Base-by-base conservation (phyloP, 2,329 filamentous ascomycete genomes). In the Myriosclerotinia scirpicola region DNA sequence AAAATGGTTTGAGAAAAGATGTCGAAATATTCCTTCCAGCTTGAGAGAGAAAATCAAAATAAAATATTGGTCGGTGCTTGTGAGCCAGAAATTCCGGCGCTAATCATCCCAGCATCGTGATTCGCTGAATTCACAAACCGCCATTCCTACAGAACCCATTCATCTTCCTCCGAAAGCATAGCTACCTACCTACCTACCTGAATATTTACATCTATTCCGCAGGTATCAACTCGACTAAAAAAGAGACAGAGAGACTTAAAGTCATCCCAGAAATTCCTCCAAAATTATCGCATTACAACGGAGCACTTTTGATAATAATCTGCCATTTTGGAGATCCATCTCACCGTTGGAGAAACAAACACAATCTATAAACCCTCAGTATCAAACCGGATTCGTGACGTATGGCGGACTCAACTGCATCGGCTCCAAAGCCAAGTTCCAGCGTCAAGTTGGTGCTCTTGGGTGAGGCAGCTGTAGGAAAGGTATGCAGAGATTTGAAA, bases 401-500 rank as follows among this genome's bases (percentile, higher is more conserved):
- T 64, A 94, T 93, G 91, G 87, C 90, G 77, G 90, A 93, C 78
- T 82, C 87, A 77, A 87, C 86, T 73, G 84, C 88, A 74, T 90
- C 92, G 73, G 84, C 88, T 74, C 90, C 92, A 69, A 99, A 98
- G 83, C 95, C 95, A 70, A 98, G 93, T 85, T 98, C 93, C 88
- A 99, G 95, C 83, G 95, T 99, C 79, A 99, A 99, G 89, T 90
- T 99, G 74, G 95, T 99, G 72, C 87, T 99, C 77, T 89, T 99
- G 67, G 95, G 95, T 73, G 95, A 99, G 82, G 95, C 95, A 71
- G 95, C 95, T 69, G 95, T 99, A 67, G 95, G 95, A 87, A 99
- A 99, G 90, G 95, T 97, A 83, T 52, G 46, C n/a, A 17, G 40
- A 50, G 22, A 63, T 66, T 15, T 52, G 15, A 3, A 20, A 36